Conservation (phyloP, 2,329 filamentous ascomycete genomes). For the Fusarium sp. region DNA sequence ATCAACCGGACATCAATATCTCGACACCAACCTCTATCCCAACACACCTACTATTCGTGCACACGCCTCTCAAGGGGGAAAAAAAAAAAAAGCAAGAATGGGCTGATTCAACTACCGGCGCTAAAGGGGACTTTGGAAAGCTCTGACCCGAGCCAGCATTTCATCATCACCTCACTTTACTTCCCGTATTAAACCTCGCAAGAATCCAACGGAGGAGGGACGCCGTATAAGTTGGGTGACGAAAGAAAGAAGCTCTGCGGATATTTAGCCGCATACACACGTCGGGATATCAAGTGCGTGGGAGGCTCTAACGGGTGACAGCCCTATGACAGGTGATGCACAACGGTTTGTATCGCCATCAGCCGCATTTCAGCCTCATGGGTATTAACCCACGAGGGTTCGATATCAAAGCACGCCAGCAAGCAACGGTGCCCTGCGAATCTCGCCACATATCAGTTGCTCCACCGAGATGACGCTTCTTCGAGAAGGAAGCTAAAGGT, state of each 20-base stretch:
- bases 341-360: neutral
- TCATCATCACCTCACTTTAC: slow-evolving; percentile 9
- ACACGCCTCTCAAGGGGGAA: neutral
- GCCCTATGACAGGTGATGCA: neutral
- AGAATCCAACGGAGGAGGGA: slow-evolving; percentile 1
- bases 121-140: slow-evolving; percentile 1
- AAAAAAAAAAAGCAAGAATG: slow-evolving; percentile 1
- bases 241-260: neutral
- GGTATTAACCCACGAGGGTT: neutral
- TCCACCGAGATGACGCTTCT: neutral
- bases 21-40: neutral
- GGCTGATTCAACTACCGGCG: slow-evolving; percentile 5
- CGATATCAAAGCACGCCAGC: neutral
- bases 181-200: neutral
- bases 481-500: neutral
- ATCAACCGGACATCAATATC: neutral
- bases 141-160: neutral
- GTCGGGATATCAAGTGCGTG: neutral
- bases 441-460: neutral
- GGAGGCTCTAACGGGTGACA: neutral
- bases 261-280: neutral
- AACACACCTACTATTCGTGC: neutral
- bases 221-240: slow-evolving; percentile 9
- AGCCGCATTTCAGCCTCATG: neutral
- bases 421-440: neutral